Evolutionary conservation across 2,329 filamentous ascomycete genomes (phyloP).

Genomic region (Penicillium sp.): DNA sequence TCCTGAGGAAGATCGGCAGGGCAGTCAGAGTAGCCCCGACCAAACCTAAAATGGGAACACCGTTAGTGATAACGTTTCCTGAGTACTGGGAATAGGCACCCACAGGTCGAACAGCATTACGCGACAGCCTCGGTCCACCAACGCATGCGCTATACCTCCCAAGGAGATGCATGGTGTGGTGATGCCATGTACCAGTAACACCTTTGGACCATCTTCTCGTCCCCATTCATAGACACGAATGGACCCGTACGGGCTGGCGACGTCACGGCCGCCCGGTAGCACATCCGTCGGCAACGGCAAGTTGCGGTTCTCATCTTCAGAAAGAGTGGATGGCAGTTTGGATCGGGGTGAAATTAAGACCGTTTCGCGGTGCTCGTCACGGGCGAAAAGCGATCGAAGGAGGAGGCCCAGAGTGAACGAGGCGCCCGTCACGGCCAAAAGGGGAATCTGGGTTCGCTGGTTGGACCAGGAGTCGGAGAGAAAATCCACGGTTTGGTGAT

Average conservation of each 20-base stretch:
- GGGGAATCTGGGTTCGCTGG: slow-evolving; percentile 27
- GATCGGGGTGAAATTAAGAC: slow-evolving; percentile 36
- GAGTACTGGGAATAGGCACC: slow-evolving; percentile 5
- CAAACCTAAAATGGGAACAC: slow-evolving; percentile 36
- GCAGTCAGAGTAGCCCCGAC: slow-evolving; percentile 69
- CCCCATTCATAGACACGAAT: slow-evolving; percentile 78
- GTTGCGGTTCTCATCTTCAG: slow-evolving; percentile 33
- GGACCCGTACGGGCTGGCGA: slow-evolving; percentile 57
- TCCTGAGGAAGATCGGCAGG: slow-evolving; percentile 64
- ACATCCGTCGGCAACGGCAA: slow-evolving; percentile 63
- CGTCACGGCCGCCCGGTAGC: slow-evolving; percentile 58
- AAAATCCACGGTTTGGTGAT: slow-evolving; percentile 32
- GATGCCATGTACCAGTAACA: slow-evolving; percentile 74
- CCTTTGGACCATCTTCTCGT: slow-evolving; percentile 61
- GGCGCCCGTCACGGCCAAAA: slow-evolving; percentile 33
- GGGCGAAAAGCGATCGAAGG: slow-evolving; percentile 25
- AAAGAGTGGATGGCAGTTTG: slow-evolving; percentile 30
- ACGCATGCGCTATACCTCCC: slow-evolving; percentile 57
- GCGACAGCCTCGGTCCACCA: slow-evolving; percentile 62
- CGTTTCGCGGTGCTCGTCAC: slow-evolving; percentile 6
- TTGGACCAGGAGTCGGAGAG: slow-evolving; percentile 31
- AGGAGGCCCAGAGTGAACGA: slow-evolving; percentile 34
- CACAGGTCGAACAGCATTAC: slow-evolving; percentile 70
- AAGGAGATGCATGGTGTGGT: slow-evolving; percentile 69
- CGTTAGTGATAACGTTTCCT: not conserved